These are phyloP conservation scores for Phaeosphaeriaceae sp. DNA, from an alignment of 2,329 filamentous ascomycete species.

Conservation along the genomic window DNA sequence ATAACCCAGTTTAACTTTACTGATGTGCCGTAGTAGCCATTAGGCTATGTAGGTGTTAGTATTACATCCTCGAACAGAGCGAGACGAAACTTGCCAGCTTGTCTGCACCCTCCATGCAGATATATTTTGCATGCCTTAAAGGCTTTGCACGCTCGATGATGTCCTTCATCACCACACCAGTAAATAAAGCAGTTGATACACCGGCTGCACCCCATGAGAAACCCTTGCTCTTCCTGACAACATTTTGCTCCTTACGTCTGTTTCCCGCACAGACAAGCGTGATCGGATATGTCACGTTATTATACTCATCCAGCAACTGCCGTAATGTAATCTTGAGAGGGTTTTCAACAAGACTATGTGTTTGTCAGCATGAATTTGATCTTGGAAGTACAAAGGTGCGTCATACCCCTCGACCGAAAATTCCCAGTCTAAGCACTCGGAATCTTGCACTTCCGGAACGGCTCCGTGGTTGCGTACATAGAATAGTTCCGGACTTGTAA, in stretches of 20 bases:
- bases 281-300: constrained; percentile 83
- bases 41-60: too few species aligned
- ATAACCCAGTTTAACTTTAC: constrained; percentile 88
- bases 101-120: constrained; percentile 92
- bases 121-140: constrained; percentile 73
- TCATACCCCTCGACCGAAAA: constrained; percentile 76
- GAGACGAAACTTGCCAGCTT: constrained; percentile 60
- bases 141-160: constrained; percentile 73
- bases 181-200: constrained; percentile 86
- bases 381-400: neutral
- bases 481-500: constrained; percentile 86
- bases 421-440: constrained; percentile 78
- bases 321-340: constrained; percentile 74
- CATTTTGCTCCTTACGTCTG: constrained; percentile 89
- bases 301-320: constrained; percentile 74
- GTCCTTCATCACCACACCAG: constrained; percentile 77
- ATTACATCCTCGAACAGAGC: too few species aligned
- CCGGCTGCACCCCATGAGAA: constrained; percentile 94
- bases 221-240: constrained; percentile 87
- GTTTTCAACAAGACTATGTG: constrained; percentile 70
- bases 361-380: constrained; percentile 3
- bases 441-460: constrained; percentile 76
- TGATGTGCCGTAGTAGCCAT: constrained; percentile 87
- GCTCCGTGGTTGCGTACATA: constrained; percentile 91
- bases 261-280: constrained; percentile 94